Base-by-base conservation (phyloP, 441 rosid genomes). In the Mallotus japonicus region DNA sequence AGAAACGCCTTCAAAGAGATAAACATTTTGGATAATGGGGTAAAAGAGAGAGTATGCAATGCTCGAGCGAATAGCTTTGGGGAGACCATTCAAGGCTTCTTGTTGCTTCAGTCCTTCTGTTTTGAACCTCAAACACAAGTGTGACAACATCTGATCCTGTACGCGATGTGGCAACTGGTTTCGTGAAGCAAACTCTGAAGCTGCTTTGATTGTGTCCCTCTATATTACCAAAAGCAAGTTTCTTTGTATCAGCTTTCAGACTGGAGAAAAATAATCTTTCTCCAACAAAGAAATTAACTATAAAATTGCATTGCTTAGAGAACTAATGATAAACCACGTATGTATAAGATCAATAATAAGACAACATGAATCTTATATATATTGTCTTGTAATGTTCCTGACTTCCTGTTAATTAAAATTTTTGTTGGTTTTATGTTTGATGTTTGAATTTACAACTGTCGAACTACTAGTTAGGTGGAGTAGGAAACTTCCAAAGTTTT, bases 21-120 rank as follows among this genome's bases (percentile, higher is more conserved):
- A 92, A 73, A 87, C 85, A 14, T 83, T 82, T 73, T 84, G 92
- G 0, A 88, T 83, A 8, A 84, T 75, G 1, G 62, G 71, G 28
- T 84, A 87, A 86, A 95, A 95, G 24, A 95, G 90, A 83, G 89
- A 87, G 62, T 92, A 87, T 56, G 97, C 83, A 71, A 92, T 91
- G 84, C 96, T 85, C 20, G 98, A 87, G 79, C 99, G 87, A 67
- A 92, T 90, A 65, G 99, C 98, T 80, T 92, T 95, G 13, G 99
- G 98, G 61, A 95, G 88, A 76, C 88, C 89, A 67, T 89, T 86
- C 20, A 95, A 82, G 73, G 93, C 89, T 73, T 85, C 95, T 78
- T 95, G 95, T 76, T 95, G 98, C 75, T 87, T 86, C 57, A 95
- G 70, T 73, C 95, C 96, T 0, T 88, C 96, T 5, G 95, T 95